These are phyloP conservation scores for Dalbergia cochinchinensis DNA, from an alignment of 306 rosid genomes.

Conservation along the genomic window DNA sequence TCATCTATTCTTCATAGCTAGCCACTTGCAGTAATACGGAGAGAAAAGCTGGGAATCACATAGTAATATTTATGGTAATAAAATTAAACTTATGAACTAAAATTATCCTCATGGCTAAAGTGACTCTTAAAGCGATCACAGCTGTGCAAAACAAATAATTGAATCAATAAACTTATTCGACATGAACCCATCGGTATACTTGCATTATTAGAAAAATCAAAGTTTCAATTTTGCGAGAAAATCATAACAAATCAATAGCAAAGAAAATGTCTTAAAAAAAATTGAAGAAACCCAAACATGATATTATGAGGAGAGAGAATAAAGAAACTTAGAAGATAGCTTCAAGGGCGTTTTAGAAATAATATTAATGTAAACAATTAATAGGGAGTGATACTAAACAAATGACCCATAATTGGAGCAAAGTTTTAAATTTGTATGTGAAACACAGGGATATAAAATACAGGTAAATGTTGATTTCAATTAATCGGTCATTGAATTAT, in stretches of 20 bases:
- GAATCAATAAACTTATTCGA: background rate
- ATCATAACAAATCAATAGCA: background rate
- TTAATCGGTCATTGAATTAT: background rate
- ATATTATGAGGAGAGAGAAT: background rate
- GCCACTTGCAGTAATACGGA: constrained; percentile 1
- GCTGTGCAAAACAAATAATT: background rate
- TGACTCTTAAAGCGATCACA: background rate
- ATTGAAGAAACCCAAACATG: background rate
- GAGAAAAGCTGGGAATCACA: constrained; percentile 8
- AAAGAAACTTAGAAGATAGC: constrained; percentile 49
- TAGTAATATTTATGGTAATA: background rate
- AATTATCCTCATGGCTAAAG: background rate
- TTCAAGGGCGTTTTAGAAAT: no score
- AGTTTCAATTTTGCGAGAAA: constrained; percentile 1
- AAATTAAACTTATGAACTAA: background rate
- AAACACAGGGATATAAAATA: background rate
- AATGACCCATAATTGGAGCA: background rate
- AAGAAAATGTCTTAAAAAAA: background rate
- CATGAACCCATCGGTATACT: background rate
- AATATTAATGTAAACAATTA: no score
- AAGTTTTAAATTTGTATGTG: no score
- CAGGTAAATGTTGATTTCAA: background rate
- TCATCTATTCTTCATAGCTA: background rate
- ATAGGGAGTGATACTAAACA: no score
- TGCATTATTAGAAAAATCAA: background rate